Evolutionary conservation across 441 rosid species (phyloP), one percentile per base, ranked within the genome.

Genomic region (Adansonia gregorii): DNA sequence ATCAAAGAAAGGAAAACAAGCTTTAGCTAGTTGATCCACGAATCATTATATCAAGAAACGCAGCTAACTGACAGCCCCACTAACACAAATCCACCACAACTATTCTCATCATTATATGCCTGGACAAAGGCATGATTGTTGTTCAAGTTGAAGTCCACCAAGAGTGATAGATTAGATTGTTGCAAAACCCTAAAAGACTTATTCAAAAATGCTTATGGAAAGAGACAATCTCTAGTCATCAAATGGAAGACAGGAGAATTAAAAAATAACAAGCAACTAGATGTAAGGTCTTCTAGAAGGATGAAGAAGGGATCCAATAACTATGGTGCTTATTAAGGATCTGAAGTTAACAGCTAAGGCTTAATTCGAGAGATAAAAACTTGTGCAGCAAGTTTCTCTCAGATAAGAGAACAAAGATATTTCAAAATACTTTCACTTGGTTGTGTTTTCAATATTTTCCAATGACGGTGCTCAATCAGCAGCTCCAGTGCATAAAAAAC

Each of bases 381-480:
- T 54, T 71, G 27, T n/a, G 63, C 6, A 39, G 49, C 61, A 52
- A 72, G 49, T n/a, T 55, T 4, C 49, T 35, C 10, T 8, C 48
- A 52, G 14, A 71, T 52, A 71, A 71, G 74, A 51, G 15, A n/a
- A 31, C 74, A 52, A 71, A 71, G 61, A 24, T 24, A 24, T 24
- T 24, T 24, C 27, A 24, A 24, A 24, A 52, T 27, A 52, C 24
- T 52, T 71, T 15, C 48, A 15, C 15, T 1, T 7, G 24, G 60
- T n/a, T 65, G 17, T 19, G 6, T 67, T 49, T 24, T 31, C 14
- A 31, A 31, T 54, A 8, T 17, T 9, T 27, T 51, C 24, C n/a
- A 43, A 52, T 31, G 27, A 8, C 24, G 17, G 12, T 15, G 74
- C 52, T 72, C 74, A 71, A 35, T 35, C 35, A 72, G 49, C 5